Conservation (phyloP, 768 basidiomycete genomes). For the Naganishia randhawae region DNA sequence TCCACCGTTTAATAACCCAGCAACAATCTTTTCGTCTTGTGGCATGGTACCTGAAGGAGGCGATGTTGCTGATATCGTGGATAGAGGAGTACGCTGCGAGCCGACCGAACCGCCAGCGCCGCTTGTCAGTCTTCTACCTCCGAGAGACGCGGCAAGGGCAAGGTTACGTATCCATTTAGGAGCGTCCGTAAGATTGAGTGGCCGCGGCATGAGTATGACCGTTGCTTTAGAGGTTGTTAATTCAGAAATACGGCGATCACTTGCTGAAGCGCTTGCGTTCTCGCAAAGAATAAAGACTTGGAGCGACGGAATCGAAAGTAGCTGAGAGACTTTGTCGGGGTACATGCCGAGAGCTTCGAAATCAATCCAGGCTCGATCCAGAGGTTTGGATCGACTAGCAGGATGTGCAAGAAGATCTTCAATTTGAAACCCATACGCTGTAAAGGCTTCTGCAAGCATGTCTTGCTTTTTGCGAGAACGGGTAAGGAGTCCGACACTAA, state of each 20-base stretch:
- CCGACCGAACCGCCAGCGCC: neutral
- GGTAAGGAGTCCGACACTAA: slow-evolving; percentile 6
- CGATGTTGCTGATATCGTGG: neutral
- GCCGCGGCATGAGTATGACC: slow-evolving; percentile 23
- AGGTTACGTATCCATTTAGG: neutral
- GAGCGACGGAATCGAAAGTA: slow-evolving; percentile 5
- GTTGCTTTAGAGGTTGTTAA: neutral
- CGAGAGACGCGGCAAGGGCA: neutral
- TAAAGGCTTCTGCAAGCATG: slow-evolving; percentile 6
- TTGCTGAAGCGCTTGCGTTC: neutral
- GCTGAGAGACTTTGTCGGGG: neutral
- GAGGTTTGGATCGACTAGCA: neutral
- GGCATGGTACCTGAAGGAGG: neutral
- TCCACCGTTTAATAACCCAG: neutral
- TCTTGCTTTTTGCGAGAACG: slow-evolving; percentile 6
- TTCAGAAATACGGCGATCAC: neutral
- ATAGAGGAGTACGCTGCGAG: neutral
- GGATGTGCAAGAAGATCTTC: slow-evolving; percentile 1
- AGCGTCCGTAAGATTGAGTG: slow-evolving; percentile 15
- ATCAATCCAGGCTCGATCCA: slow-evolving; percentile 22
- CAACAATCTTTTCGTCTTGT: neutral
- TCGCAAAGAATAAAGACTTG: slow-evolving; percentile 21
- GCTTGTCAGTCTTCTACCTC: neutral
- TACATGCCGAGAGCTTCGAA: neutral
- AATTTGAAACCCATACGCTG: slow-evolving; percentile 14